phyloP scores from a whole-genome alignment of 2,329 filamentous ascomycete species.

The Cucurbitaria berberidis region DNA sequence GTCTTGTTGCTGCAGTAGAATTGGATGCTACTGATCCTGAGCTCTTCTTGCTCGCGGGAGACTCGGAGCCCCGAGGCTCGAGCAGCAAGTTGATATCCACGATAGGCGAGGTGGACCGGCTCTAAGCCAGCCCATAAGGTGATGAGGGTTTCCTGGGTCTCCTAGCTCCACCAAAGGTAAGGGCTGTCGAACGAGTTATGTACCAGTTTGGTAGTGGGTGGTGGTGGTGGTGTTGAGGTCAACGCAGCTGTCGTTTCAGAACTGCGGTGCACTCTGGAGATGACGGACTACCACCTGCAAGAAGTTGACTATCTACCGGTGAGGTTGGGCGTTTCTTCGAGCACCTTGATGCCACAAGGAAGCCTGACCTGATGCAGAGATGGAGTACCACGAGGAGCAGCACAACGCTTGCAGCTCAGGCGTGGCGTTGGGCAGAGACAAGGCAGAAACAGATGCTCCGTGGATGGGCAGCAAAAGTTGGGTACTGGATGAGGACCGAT shows the following conservation, averaged over 20 bases:
- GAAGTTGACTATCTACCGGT: constrained; percentile 20
- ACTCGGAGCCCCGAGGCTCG: constrained; percentile 77
- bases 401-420: constrained; percentile 21
- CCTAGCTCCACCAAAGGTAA: constrained; percentile 17
- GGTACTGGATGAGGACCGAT: constrained; percentile 16
- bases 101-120: constrained; percentile 65
- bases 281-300: constrained; percentile 5
- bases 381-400: constrained; percentile 19
- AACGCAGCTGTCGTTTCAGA: neutral
- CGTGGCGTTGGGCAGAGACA: constrained; percentile 34
- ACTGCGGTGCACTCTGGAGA: neutral
- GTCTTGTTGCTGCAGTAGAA: constrained; percentile 52
- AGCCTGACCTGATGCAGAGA: constrained; percentile 22
- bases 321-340: constrained; percentile 19
- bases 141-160: constrained; percentile 20
- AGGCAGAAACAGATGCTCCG: constrained; percentile 32
- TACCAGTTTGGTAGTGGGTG: constrained; percentile 5
- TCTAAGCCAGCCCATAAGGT: constrained; percentile 51
- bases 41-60: constrained; percentile 58
- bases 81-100: constrained; percentile 95
- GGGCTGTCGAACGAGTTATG: constrained; percentile 4
- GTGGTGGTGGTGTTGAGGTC: constrained; percentile 10
- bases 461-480: constrained; percentile 12
- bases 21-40: constrained; percentile 44
- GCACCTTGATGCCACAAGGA: constrained; percentile 11